A percentile compares a stretch with the other conserved stretches of the same genome.
Evolutionary conservation across 371 early-diverging fungal species (phyloP).

Genomic region (Blakeslea trispora): DNA sequence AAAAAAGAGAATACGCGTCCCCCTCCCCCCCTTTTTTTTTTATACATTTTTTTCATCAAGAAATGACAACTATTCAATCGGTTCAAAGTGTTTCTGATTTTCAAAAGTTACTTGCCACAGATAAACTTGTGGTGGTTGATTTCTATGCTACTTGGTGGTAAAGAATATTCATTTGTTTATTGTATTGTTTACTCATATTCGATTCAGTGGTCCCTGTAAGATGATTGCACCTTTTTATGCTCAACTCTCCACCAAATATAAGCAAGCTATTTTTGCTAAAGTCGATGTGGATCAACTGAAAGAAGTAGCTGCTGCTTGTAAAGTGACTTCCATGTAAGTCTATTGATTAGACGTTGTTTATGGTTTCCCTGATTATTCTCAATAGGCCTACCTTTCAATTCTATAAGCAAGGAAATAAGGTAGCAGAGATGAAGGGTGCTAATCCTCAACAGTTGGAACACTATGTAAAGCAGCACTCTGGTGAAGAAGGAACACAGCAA

Average conservation of each 20-base stretch:
- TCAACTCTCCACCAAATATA: constrained; percentile 55
- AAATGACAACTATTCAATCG: constrained; percentile 24
- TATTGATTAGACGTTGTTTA: too few relatives aligned
- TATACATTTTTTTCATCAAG: constrained; percentile 3
- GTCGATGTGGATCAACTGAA: constrained; percentile 61
- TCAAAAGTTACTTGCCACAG: constrained; percentile 29
- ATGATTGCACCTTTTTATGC: constrained; percentile 60
- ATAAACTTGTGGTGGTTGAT: constrained; percentile 56
- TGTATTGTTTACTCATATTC: too few relatives aligned
- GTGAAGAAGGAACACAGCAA: constrained; percentile 27
- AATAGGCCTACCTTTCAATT: constrained; percentile 66
- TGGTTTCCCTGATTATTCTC: too few relatives aligned
- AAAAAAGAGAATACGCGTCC: neutral
- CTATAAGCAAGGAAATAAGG: constrained; percentile 63
- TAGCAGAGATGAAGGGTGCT: constrained; percentile 73
- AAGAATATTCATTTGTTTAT: too few relatives aligned
- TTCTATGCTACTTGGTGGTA: constrained; percentile 63
- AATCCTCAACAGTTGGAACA: constrained; percentile 56
- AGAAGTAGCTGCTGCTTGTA: constrained; percentile 36
- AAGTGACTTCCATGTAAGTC: constrained; percentile 44
- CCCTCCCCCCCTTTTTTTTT: constrained; percentile 1
- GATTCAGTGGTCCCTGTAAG: constrained; percentile 57
- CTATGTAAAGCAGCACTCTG: constrained; percentile 60
- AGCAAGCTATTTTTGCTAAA: constrained; percentile 59
- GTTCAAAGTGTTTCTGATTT: constrained; percentile 35